A percentile compares a stretch with the other conserved stretches of the same genome.
phyloP scores from a whole-genome alignment of 139 green algal species.

The Limnomonas spitsbergensis region DNA sequence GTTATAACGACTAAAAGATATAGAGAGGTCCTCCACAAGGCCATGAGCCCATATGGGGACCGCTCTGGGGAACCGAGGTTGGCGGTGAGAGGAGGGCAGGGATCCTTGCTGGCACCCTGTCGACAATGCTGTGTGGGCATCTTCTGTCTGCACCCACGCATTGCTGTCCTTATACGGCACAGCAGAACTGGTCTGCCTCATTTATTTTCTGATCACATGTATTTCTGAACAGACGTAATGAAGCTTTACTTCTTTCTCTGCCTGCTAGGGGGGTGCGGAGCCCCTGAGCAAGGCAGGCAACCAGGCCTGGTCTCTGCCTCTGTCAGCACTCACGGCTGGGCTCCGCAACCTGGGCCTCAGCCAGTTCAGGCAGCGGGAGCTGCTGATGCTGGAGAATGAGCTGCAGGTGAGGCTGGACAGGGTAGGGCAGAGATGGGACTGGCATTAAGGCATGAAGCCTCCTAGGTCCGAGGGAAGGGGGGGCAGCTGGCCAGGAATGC shows the following conservation, averaged over 20 bases:
- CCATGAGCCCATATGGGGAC: too few relatives aligned
- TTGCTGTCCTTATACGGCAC: too few relatives aligned
- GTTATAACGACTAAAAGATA: neutral
- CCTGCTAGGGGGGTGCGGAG: conserved; percentile 51
- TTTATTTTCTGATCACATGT: too few relatives aligned
- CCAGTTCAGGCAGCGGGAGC: conserved; percentile 71
- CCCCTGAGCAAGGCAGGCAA: conserved; percentile 52
- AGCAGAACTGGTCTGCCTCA: too few relatives aligned
- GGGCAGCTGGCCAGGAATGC: neutral
- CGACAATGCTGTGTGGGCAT: too few relatives aligned
- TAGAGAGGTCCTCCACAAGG: too few relatives aligned
- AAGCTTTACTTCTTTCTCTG: too few relatives aligned
- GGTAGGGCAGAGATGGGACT: neutral
- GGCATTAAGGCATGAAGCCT: neutral
- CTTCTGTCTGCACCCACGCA: too few relatives aligned
- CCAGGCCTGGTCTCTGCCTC: conserved; percentile 61
- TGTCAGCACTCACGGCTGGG: conserved; percentile 65
- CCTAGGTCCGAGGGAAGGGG: neutral
- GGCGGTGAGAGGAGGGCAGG: too few relatives aligned
- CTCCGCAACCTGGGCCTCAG: conserved; percentile 82
- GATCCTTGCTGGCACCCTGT: too few relatives aligned
- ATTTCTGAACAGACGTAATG: too few relatives aligned
- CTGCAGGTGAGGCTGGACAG: conserved; percentile 40
- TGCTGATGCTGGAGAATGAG: conserved; percentile 84
- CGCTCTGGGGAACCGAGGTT: too few relatives aligned